A percentile compares a stretch with the other conserved stretches of the same genome.
These are phyloP conservation scores for Berberis thunbergii DNA, from an alignment of 164 flowering plant species.

Conservation along the genomic window DNA sequence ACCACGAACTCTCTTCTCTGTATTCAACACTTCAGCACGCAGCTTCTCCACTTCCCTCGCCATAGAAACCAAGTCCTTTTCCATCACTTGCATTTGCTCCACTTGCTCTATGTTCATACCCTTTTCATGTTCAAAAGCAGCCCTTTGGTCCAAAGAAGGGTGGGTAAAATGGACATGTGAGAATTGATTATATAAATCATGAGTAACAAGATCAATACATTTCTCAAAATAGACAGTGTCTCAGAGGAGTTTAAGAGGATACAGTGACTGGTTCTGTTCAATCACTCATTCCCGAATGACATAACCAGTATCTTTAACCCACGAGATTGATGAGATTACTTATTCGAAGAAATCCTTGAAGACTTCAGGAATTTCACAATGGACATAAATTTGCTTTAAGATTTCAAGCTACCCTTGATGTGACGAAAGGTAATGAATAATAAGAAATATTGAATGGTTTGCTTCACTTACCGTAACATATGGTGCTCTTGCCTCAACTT, in stretches of 20 bases:
- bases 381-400: neutral
- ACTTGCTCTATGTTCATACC: conserved; percentile 55
- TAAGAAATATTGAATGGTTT: neutral
- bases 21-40: conserved; percentile 44
- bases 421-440: neutral
- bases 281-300: neutral
- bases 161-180: neutral
- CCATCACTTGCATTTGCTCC: conserved; percentile 62
- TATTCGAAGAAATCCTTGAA: neutral
- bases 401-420: neutral
- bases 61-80: conserved; percentile 52
- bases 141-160: conserved; percentile 22
- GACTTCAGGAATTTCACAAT: neutral
- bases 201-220: neutral
- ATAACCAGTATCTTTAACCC: neutral
- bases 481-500: conserved; percentile 58
- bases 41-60: conserved; percentile 62
- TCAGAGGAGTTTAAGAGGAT: neutral
- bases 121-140: conserved; percentile 67
- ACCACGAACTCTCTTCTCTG: conserved; percentile 59
- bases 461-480: conserved; percentile 62
- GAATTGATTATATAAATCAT: neutral
- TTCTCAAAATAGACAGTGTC: neutral
- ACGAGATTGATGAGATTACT: neutral
- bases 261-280: too few relatives aligned